phyloP scores from a whole-genome alignment of 768 basidiomycete species.

The Polyporus arcularius region DNA sequence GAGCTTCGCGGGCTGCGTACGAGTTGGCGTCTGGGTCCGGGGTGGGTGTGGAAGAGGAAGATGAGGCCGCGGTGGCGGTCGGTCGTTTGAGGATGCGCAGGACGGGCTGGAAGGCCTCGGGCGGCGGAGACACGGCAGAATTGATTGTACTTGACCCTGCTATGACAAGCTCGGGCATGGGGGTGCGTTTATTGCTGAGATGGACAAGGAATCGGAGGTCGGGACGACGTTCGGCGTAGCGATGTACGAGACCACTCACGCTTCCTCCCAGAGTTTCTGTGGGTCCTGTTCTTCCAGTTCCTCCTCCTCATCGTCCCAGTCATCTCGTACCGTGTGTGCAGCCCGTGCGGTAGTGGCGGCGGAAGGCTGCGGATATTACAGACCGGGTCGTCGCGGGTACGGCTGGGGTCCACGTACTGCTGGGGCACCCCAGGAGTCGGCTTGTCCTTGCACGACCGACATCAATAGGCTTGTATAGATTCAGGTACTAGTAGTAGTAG shows the following conservation, averaged over 20 bases:
- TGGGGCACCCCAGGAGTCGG: constrained; percentile 18
- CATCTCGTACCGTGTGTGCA: constrained; percentile 39
- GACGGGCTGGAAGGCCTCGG: constrained; percentile 58
- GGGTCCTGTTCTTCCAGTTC: constrained; percentile 51
- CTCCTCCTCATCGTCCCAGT: constrained; percentile 63
- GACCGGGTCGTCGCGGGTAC: not conserved
- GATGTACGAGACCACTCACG: constrained; percentile 47
- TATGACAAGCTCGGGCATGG: constrained; percentile 69
- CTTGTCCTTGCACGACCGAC: not conserved
- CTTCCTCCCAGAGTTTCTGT: constrained; percentile 66
- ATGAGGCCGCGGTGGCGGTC: constrained; percentile 28
- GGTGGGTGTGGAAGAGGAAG: constrained; percentile 21
- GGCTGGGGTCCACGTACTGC: constrained; percentile 8
- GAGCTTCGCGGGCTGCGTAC: constrained; percentile 67
- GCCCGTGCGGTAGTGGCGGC: not conserved
- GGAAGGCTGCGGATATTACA: not conserved
- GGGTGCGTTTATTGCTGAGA: constrained; percentile 56
- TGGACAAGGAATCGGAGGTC: not conserved
- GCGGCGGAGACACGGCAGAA: constrained; percentile 45
- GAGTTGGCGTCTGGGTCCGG: constrained; percentile 29
- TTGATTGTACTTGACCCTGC: constrained; percentile 37
- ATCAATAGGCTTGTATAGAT: not conserved
- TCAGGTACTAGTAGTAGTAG: no score
- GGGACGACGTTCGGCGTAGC: not conserved
- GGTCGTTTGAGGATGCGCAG: constrained; percentile 78